Percentiles rank a stretch among this genome's conserved stretches.
Conservation (phyloP, 2,329 filamentous ascomycete species). For the Colletotrichum sublineola region DNA sequence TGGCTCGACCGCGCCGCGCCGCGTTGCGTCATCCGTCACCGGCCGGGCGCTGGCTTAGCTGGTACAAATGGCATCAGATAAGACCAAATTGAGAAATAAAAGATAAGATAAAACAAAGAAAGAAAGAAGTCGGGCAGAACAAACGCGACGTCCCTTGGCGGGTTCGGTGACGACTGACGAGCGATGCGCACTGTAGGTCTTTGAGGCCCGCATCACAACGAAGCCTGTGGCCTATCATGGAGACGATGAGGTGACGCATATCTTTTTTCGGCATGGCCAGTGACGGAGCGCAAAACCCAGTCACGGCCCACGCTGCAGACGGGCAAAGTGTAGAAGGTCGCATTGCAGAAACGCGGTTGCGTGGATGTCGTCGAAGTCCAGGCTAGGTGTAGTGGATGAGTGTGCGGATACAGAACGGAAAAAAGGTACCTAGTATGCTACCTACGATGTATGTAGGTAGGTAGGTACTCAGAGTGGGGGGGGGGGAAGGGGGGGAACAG, state of each 20-base stretch:
- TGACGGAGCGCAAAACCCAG: background rate
- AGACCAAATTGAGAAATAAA: background rate
- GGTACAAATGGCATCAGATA: background rate
- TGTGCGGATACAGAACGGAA: background rate
- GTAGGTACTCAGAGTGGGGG: background rate
- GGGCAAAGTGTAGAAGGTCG: conserved; percentile 3
- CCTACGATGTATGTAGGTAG: background rate
- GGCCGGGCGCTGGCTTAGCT: background rate
- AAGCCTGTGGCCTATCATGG: background rate
- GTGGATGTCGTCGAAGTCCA: conserved; percentile 1
- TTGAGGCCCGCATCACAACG: conserved; percentile 17
- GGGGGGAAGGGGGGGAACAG: background rate
- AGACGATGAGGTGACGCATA: conserved; percentile 2
- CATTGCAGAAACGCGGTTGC: conserved; percentile 3
- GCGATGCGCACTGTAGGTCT: background rate
- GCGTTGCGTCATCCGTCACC: background rate
- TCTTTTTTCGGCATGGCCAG: background rate
- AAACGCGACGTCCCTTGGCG: background rate
- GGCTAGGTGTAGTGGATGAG: background rate
- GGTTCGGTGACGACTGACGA: conserved; percentile 1
- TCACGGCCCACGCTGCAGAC: background rate
- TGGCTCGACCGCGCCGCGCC: background rate
- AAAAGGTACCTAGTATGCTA: background rate
- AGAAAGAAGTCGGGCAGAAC: background rate
- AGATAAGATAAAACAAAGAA: background rate